phyloP scores from a whole-genome alignment of 257 asterid genomes.

The Solanum verrucosum region DNA sequence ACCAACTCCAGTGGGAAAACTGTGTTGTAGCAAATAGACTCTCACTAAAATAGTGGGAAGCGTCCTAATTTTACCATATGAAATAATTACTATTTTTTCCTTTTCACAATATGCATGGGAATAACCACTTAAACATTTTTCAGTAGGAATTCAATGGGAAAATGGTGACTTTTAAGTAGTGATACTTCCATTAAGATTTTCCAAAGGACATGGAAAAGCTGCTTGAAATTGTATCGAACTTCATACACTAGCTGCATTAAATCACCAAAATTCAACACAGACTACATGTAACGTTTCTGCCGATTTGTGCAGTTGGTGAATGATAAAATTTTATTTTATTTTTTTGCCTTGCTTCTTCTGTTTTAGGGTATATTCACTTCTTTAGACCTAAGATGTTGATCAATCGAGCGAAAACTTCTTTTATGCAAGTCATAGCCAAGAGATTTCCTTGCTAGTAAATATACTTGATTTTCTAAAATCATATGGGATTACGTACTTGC shows the following conservation, averaged over 20 bases:
- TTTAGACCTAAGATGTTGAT: background rate
- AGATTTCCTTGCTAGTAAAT: background rate
- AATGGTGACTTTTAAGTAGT: background rate
- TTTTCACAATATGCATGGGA: background rate
- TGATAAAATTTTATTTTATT: background rate
- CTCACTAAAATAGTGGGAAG: background rate
- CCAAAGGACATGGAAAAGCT: background rate
- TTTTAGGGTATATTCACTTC: background rate
- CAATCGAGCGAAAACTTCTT: background rate
- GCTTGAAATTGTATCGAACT: background rate
- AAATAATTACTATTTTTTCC: background rate
- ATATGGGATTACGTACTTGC: background rate
- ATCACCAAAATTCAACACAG: background rate
- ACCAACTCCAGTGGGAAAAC: background rate
- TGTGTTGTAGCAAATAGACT: background rate
- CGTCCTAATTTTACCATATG: background rate
- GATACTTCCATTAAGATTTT: background rate
- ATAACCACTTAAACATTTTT: background rate
- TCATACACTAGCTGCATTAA: background rate
- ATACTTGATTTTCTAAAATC: background rate
- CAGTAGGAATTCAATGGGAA: background rate
- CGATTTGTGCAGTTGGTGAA: background rate
- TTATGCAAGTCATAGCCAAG: background rate
- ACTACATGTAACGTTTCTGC: background rate
- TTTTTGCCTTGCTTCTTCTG: background rate